Percentiles rank a stretch among this genome's conserved stretches.
phyloP scores from a whole-genome alignment of 2,329 filamentous ascomycete species.

The Beauveria sp. region DNA sequence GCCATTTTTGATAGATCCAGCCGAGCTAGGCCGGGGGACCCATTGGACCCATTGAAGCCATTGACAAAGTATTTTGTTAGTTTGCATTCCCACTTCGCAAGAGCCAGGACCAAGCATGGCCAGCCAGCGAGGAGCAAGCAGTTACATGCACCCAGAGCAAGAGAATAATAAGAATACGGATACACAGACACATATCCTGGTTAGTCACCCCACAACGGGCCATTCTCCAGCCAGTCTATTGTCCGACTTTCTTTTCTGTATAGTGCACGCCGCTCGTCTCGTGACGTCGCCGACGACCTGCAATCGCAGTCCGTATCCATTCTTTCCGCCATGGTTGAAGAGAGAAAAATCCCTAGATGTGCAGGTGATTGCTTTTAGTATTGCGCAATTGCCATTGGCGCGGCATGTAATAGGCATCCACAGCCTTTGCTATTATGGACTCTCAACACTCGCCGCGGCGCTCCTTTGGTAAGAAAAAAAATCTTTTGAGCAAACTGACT shows the following conservation, averaged over 20 bases:
- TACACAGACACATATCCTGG: not conserved
- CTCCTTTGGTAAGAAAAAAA: not conserved
- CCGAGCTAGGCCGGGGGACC: not conserved
- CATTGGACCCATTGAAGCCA: not conserved
- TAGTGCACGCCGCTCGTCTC: not conserved
- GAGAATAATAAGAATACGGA: not conserved
- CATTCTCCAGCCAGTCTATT: not conserved
- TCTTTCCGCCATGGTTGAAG: not conserved
- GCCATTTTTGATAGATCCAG: not conserved
- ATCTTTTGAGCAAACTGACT: not conserved
- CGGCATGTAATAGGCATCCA: not conserved
- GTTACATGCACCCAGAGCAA: not conserved
- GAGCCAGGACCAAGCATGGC: not conserved
- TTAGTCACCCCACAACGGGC: not conserved
- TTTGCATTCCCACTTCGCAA: not conserved
- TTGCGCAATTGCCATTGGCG: slow-evolving; percentile 9
- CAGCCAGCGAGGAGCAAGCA: too few relatives aligned
- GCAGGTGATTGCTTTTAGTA: not conserved
- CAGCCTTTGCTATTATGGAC: not conserved
- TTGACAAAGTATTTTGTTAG: slow-evolving; percentile 1
- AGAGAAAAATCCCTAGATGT: not conserved
- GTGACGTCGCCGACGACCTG: not conserved
- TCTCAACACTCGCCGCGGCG: not conserved
- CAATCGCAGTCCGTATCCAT: not conserved
- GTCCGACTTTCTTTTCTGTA: not conserved